Evolutionary conservation across 441 rosid genomes (phyloP).

Genomic region (Viola pubescens): DNA sequence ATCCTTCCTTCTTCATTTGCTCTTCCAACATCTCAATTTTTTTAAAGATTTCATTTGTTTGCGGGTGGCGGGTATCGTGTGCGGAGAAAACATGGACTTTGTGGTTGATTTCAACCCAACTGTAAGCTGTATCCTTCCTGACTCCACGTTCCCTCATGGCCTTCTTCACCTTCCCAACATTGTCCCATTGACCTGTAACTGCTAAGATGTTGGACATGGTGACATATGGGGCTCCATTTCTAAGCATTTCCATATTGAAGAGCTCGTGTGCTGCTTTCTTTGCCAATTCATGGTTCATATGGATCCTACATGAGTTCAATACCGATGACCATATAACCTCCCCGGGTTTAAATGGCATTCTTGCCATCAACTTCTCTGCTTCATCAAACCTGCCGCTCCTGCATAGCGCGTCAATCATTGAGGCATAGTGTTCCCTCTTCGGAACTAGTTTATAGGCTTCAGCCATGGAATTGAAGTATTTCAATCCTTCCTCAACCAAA

Average conservation of each 20-base stretch:
- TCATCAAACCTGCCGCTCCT: conserved; percentile 53
- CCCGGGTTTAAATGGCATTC: conserved; percentile 69
- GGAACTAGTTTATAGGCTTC: conserved; percentile 38
- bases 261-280: conserved; percentile 56
- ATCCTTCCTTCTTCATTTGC: conserved; percentile 43
- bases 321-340: conserved; percentile 82
- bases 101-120: conserved; percentile 77
- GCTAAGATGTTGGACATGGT: conserved; percentile 79
- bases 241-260: conserved; percentile 53
- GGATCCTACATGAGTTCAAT: conserved; percentile 77
- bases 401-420: conserved; percentile 61
- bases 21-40: conserved; percentile 42
- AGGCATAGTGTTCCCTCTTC: conserved; percentile 55
- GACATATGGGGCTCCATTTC: conserved; percentile 71
- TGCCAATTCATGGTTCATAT: conserved; percentile 60
- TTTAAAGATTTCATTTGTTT: conserved; percentile 36
- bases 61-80: conserved; percentile 53
- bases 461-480: conserved; percentile 47
- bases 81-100: conserved; percentile 53
- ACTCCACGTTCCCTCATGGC: conserved; percentile 74
- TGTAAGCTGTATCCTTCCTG: conserved; percentile 54
- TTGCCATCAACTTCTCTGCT: conserved; percentile 52
- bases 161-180: conserved; percentile 52
- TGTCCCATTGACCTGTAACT: conserved; percentile 59
- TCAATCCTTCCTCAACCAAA: conserved; percentile 54